A percentile compares a stretch with the other conserved stretches of the same genome.
phyloP scores from a whole-genome alignment of 1,284 basidiomycete species.

The Sporisorium exsertum region DNA sequence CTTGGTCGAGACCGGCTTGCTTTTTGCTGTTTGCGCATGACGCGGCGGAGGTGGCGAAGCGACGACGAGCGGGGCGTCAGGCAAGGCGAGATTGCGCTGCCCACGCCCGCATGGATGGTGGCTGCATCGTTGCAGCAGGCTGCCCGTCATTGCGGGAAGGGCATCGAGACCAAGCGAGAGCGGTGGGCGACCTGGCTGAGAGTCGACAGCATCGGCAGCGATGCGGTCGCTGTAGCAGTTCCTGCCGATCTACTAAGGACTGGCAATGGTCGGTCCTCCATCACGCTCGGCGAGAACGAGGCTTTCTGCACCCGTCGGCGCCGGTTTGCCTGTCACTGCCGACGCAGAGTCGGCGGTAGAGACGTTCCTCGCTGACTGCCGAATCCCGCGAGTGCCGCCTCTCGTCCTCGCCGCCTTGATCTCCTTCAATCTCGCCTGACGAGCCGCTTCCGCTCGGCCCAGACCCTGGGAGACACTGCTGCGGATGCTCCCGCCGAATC shows the following conservation, averaged over 20 bases:
- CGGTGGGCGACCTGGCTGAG: not conserved
- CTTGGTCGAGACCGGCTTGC: slow-evolving; percentile 29
- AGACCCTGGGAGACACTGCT: slow-evolving; percentile 42
- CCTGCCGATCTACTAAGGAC: slow-evolving; percentile 14
- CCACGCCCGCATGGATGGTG: slow-evolving; percentile 27
- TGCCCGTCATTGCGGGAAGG: not conserved
- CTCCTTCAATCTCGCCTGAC: slow-evolving; percentile 41
- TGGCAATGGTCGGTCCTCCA: slow-evolving; percentile 37
- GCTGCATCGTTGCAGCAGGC: slow-evolving; percentile 29
- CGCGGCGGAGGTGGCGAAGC: slow-evolving; percentile 36
- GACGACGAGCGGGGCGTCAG: slow-evolving; percentile 42
- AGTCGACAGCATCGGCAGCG: slow-evolving; percentile 26
- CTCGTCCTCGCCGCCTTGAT: slow-evolving; percentile 41
- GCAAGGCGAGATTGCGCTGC: slow-evolving; percentile 15
- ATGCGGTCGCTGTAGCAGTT: slow-evolving; percentile 3
- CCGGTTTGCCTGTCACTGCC: not conserved
- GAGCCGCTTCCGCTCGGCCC: slow-evolving; percentile 33
- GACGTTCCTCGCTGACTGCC: slow-evolving; percentile 32
- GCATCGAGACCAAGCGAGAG: not conserved
- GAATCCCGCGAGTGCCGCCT: slow-evolving; percentile 34
- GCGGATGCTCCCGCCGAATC: slow-evolving; percentile 31
- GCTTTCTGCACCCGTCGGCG: not conserved
- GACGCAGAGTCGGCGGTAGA: slow-evolving; percentile 11
- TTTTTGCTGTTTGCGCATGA: slow-evolving; percentile 45
- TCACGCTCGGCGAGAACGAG: slow-evolving; percentile 41